A percentile compares a stretch with the other conserved stretches of the same genome.
Evolutionary conservation across 2,329 filamentous ascomycete genomes (phyloP).

Genomic region (Curvularia eragrostidis): DNA sequence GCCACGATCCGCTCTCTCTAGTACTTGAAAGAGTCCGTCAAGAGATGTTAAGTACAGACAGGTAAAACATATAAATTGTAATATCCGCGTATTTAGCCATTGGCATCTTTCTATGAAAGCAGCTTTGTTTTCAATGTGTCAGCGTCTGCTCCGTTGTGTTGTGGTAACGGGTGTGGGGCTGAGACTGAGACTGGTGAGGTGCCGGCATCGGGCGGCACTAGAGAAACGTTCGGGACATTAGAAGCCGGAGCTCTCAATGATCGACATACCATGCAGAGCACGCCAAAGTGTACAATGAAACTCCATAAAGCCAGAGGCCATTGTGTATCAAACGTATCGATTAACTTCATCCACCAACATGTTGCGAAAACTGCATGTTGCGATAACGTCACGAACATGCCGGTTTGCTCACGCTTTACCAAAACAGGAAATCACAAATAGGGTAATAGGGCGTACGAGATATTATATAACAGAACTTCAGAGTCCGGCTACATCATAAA

Average conservation of each 20-base stretch:
- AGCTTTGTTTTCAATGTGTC: not conserved
- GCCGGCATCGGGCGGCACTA: conserved; percentile 5
- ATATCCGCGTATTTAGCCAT: not conserved
- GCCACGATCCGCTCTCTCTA: conserved; percentile 10
- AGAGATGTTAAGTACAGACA: conserved; percentile 11
- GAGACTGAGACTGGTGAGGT: not conserved
- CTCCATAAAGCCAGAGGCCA: not conserved
- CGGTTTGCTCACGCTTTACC: conserved; percentile 8
- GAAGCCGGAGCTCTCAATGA: not conserved
- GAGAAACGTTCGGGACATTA: not conserved
- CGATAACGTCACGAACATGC: not conserved
- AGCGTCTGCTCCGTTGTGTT: not conserved
- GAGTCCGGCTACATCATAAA: not conserved
- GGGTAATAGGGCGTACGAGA: not conserved
- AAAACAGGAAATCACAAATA: conserved; percentile 6
- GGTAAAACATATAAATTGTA: not conserved
- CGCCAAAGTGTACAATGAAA: not conserved
- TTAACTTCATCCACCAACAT: not conserved
- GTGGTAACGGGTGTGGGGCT: not conserved
- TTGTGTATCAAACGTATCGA: not conserved
- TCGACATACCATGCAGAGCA: not conserved
- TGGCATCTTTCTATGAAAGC: not conserved
- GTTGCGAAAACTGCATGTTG: not conserved
- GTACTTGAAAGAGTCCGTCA: conserved; percentile 9
- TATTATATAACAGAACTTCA: not conserved